Evolutionary conservation across 2,329 filamentous ascomycete genomes (phyloP), one percentile per base, ranked within the genome.

Genomic region (Claviceps sorghi): DNA sequence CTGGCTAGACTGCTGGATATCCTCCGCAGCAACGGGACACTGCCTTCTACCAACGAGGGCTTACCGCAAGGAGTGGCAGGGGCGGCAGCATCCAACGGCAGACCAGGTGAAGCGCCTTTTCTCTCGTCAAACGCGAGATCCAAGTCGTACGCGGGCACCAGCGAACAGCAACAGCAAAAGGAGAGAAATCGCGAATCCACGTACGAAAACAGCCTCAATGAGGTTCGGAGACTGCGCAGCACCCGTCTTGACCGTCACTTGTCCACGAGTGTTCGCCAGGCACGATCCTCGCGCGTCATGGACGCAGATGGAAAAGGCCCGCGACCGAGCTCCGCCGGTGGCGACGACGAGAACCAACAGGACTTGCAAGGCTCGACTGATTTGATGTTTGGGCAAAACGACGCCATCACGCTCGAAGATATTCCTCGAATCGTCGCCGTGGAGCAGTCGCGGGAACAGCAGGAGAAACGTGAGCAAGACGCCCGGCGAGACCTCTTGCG

Each of bases 341-440:
- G 74, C 47, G 78, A 82, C 46, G 78, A 82, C 54, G 72, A 74
- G 22, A 71, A 58, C 21, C 58, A 54, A n/a, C 60, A 58, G 19
- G 58, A 57, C n/a, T 52, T 56, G 13, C 67, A 69, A 53, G 77
- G 80, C 21, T 78, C 83, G 34, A 83, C 85, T 17, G 88, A 91
- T 60, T 76, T 90, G 59, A 91, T 90, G 62, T 89, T 98, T 63
- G 88, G 88, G 38, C 83, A 89, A 58, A 86, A 91, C 62, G 90
- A 97, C 67, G 88, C 88, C 26, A 79, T 98, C 56, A 96, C 91
- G 0, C 72, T 98, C 53, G 93, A 98, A 62, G 93, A 98, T 62
- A 97, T 98, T 59, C 89, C 93, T 9, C 80, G 93, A 57, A 95
- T 98, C 61, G 90, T 96, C 43, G 93, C 93, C 36, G 88, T 93